Conservation (phyloP, 2,329 filamentous ascomycete species). For the Penicillium sp. region DNA sequence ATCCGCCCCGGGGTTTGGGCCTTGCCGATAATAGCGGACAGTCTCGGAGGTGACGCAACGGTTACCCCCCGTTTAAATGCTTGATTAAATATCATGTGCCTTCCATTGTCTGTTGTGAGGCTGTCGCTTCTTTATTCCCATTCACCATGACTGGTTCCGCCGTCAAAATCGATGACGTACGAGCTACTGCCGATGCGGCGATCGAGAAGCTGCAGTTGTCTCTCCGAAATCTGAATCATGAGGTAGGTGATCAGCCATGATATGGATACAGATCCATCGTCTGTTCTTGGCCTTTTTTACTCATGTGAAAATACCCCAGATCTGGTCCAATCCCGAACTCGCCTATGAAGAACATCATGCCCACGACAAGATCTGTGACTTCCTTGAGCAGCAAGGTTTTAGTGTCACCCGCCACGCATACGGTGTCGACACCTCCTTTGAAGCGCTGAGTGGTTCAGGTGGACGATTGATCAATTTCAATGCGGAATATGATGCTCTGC, state of each 20-base stretch:
- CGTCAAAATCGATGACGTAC: conserved; percentile 18
- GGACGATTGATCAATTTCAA: conserved; percentile 36
- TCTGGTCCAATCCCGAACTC: conserved; percentile 48
- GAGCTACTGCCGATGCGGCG: conserved; percentile 17
- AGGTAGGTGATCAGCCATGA: conserved; percentile 21
- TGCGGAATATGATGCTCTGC: conserved; percentile 42
- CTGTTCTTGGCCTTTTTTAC: too few relatives aligned
- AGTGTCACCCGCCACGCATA: conserved; percentile 47
- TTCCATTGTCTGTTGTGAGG: not conserved
- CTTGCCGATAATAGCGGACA: not conserved
- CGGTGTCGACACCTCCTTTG: conserved; percentile 50
- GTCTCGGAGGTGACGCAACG: conserved; percentile 8
- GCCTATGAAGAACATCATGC: conserved; percentile 50
- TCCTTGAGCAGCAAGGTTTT: conserved; percentile 45
- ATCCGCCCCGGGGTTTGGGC: not conserved
- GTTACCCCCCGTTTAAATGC: too few relatives aligned
- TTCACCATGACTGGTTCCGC: conserved; percentile 15
- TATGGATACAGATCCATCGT: too few relatives aligned
- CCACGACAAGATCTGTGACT: conserved; percentile 46
- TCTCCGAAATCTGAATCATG: conserved; percentile 24
- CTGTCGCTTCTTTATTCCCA: not conserved
- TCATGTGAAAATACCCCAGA: too few relatives aligned
- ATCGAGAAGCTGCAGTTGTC: conserved; percentile 17
- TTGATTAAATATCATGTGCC: not conserved
- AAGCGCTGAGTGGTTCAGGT: conserved; percentile 41